Percentiles rank a stretch among this genome's conserved stretches.
Conservation (phyloP, 805 yeast species). For the Kregervanrija pseudodelftensis region DNA sequence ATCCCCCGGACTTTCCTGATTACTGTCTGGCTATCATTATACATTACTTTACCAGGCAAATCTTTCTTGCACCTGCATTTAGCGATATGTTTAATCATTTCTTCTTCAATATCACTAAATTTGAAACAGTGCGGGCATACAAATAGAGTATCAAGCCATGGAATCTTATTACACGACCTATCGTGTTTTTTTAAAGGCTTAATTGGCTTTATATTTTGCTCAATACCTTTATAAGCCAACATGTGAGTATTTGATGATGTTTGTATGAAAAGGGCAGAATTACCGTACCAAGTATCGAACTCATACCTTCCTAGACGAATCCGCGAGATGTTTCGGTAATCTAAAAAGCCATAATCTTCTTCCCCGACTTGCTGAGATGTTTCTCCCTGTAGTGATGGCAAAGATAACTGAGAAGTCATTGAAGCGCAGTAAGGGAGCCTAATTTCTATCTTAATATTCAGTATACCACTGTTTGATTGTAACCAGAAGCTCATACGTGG, state of each 20-base stretch:
- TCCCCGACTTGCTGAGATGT: conserved; percentile 21
- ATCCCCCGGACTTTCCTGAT: conserved; percentile 67
- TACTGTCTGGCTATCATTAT: conserved; percentile 46
- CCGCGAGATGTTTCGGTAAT: conserved; percentile 52
- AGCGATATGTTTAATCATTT: conserved; percentile 43
- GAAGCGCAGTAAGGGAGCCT: too few relatives aligned
- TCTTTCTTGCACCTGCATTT: conserved; percentile 33
- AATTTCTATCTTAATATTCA: too few relatives aligned
- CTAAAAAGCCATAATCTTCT: conserved; percentile 53
- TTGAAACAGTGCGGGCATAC: conserved; percentile 85
- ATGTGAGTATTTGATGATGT: conserved; percentile 14
- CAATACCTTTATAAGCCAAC: conserved; percentile 36
- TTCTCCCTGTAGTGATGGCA: too few relatives aligned
- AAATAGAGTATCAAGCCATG: conserved; percentile 56
- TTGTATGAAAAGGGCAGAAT: conserved; percentile 62
- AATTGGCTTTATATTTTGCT: conserved; percentile 16
- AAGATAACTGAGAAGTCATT: too few relatives aligned
- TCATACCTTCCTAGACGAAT: conserved; percentile 63
- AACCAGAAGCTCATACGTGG: too few relatives aligned
- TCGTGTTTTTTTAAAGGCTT: conserved; percentile 12
- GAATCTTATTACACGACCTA: conserved; percentile 14
- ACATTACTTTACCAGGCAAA: conserved; percentile 64
- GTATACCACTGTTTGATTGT: conserved; percentile 9
- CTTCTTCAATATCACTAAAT: conserved; percentile 46
- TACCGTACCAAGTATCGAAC: conserved; percentile 84